Evolutionary conservation across 352 stramenopile species (phyloP), one percentile per base, ranked within the genome.

Genomic region (Lagenidium sp.): DNA sequence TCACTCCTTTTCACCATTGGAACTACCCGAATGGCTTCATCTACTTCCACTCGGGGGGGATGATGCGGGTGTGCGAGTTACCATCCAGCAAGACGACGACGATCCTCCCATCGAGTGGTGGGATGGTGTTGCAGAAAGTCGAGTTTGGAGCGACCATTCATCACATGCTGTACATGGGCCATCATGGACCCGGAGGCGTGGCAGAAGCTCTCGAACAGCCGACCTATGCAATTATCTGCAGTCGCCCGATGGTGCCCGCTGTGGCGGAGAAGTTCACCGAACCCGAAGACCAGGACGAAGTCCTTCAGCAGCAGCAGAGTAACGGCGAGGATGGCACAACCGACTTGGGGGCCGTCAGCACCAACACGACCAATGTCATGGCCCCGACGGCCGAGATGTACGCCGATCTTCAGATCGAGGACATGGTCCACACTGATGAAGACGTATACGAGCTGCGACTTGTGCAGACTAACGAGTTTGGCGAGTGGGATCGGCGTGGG

Each of bases 11-110:
- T 53, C 76, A 94, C 25, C 81, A 94, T 41, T 89, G 76, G 77
- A 92, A 94, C 44, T 94, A 79, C 34, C 81, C 81, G 2, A 83
- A 88, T 44, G 81, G 81, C 0, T 94, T 94, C 47, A 89, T 91
- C 39, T 94, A 91, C 50, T 94, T 87, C 61, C 81, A 94, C 42
- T 92, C 79, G 4, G 63, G 76, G 10, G 81, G 81, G 19, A 66
- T 65, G 1, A 60, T 94, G 13, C 78, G 81, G 2, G 78, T 94
- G 2, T 94, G 81, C 30, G 79, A 94, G 41, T 57, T 90, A 15
- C 81, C 81, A 4, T 84, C 79, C 0, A 85, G 60, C 28, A 82
- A 82, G 29, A 86, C 70, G 0, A 72, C 75, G 21, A 86, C 72
- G 3, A 71, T 90, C 24, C 47, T 90, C 1, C 67, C 74, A 4